These are phyloP conservation scores for Dothistroma septosporum DNA, from an alignment of 2,329 filamentous ascomycete species.

Conservation along the genomic window DNA sequence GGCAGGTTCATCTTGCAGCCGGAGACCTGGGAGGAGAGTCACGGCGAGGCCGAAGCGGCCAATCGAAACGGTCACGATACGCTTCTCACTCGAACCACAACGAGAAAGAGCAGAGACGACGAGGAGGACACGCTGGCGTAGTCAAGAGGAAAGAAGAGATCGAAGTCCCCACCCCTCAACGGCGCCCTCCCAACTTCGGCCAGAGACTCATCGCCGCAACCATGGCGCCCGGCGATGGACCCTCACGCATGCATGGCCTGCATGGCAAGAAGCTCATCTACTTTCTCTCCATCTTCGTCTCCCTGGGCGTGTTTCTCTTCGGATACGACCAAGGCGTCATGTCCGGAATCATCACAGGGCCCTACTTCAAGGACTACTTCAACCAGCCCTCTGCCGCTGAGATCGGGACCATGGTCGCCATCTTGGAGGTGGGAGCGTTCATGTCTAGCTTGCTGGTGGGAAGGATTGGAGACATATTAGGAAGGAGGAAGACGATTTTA, in stretches of 20 bases:
- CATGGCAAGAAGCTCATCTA: conserved; percentile 94
- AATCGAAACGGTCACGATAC: conserved; percentile 65
- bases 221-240: conserved; percentile 73
- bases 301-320: conserved; percentile 77
- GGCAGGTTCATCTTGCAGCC: conserved; percentile 61
- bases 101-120: conserved; percentile 37
- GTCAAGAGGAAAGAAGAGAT: conserved; percentile 69
- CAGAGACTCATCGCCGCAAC: conserved; percentile 72
- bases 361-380: conserved; percentile 88
- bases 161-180: conserved; percentile 66
- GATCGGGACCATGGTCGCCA: conserved; percentile 96
- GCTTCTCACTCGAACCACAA: conserved; percentile 37
- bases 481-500: conserved; percentile 81
- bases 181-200: conserved; percentile 59
- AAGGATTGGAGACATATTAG: conserved; percentile 84
- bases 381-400: conserved; percentile 79
- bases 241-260: conserved; percentile 77
- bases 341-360: conserved; percentile 68
- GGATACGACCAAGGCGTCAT: conserved; percentile 89
- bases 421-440: conserved; percentile 89
- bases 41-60: conserved; percentile 16
- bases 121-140: conserved; percentile 26
- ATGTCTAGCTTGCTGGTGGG: conserved; percentile 84
- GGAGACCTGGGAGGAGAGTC: not conserved
- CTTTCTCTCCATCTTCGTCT: conserved; percentile 43